A percentile compares a stretch with the other conserved stretches of the same genome.
These are phyloP conservation scores for Ulota crispa DNA, from an alignment of 225 moss, liverwort and hornwort genomes.

Conservation along the genomic window DNA sequence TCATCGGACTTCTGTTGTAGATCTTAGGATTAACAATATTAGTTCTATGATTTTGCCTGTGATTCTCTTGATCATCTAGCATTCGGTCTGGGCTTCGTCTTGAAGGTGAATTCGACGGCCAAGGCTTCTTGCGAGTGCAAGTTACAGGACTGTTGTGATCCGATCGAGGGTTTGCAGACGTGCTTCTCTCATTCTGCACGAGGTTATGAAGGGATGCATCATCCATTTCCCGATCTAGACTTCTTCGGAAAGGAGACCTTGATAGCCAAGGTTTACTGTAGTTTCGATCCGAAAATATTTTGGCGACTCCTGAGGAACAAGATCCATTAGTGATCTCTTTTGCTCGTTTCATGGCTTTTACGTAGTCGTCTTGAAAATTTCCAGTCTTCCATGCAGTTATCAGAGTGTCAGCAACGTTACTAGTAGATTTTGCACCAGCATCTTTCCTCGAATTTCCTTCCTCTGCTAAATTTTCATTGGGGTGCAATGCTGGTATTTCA, in stretches of 20 bases:
- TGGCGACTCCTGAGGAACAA: slow-evolving; percentile 42
- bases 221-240: slow-evolving; percentile 14
- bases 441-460: slow-evolving; percentile 26
- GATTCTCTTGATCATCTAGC: slow-evolving; percentile 15
- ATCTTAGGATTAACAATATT: slow-evolving; percentile 13
- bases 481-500: slow-evolving; percentile 21
- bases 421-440: slow-evolving; percentile 20
- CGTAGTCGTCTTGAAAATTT: slow-evolving; percentile 40
- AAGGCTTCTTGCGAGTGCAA: slow-evolving; percentile 30
- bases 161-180: slow-evolving; percentile 17
- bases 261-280: slow-evolving; percentile 54
- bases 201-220: slow-evolving; percentile 7
- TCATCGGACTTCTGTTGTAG: slow-evolving; percentile 17
- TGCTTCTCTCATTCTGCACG: slow-evolving; percentile 26
- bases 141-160: slow-evolving; percentile 20
- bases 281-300: slow-evolving; percentile 36
- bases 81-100: slow-evolving; percentile 32
- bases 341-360: slow-evolving; percentile 49
- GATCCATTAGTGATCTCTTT: slow-evolving; percentile 37
- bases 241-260: slow-evolving; percentile 37
- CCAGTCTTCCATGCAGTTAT: slow-evolving; percentile 50
- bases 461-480: slow-evolving; percentile 18
- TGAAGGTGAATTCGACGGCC: slow-evolving; percentile 29
- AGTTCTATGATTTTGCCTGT: slow-evolving; percentile 14
- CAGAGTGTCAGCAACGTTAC: slow-evolving; percentile 38